A percentile compares a stretch with the other conserved stretches of the same genome.
Evolutionary conservation across 495 filamentous ascomycete species (phyloP).

Genomic region (Aspergillus kassunensis): DNA sequence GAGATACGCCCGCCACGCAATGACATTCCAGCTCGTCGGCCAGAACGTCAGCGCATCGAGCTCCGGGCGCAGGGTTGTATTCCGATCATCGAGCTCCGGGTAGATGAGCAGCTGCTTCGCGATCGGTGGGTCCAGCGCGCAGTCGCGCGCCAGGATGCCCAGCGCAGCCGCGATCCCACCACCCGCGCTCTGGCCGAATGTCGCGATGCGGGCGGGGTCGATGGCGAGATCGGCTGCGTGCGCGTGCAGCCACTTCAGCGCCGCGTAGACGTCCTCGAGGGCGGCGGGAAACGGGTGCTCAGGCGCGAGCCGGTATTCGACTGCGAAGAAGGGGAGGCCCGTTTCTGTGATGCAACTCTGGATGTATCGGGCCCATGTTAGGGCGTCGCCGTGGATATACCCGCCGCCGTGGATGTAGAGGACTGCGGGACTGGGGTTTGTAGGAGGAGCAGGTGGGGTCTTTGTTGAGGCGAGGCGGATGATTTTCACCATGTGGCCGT

Average conservation of each 20-base stretch:
- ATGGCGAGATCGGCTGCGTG: constrained; percentile 29
- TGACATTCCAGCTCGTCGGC: constrained; percentile 19
- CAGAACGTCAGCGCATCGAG: constrained; percentile 17
- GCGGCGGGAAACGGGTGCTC: constrained; percentile 24
- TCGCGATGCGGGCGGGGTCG: constrained; percentile 54
- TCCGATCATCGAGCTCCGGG: constrained; percentile 45
- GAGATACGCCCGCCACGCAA: constrained; percentile 27
- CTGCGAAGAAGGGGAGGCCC: neutral
- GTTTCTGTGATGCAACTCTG: neutral
- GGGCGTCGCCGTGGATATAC: neutral
- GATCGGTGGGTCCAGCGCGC: constrained; percentile 31
- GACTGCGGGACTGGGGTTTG: neutral
- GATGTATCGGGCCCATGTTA: neutral
- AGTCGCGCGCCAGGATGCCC: constrained; percentile 39
- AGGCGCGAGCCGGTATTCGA: constrained; percentile 30
- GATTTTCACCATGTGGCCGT: neutral
- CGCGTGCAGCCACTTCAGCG: constrained; percentile 34
- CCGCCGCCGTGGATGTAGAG: constrained; percentile 2
- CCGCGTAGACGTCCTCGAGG: constrained; percentile 32
- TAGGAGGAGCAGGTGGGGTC: neutral
- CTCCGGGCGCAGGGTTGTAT: constrained; percentile 8
- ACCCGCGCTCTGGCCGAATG: constrained; percentile 61
- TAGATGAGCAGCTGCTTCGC: constrained; percentile 48
- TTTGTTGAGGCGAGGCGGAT: neutral
- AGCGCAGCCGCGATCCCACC: constrained; percentile 46